phyloP scores from a whole-genome alignment of 371 early-diverging fungal genomes.

The Parasitella parasitica region DNA sequence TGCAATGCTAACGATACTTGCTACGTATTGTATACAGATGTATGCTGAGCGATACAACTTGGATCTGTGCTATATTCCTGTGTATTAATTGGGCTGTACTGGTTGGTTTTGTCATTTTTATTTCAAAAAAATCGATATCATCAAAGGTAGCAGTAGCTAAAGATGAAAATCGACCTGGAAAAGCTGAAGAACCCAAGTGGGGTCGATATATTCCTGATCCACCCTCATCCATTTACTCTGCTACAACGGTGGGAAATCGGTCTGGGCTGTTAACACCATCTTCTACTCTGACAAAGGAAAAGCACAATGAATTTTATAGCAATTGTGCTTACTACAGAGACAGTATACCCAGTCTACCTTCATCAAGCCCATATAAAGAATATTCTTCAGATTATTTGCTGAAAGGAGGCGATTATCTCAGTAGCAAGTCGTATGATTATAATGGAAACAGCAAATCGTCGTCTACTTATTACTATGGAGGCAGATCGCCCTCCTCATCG shows the following conservation, averaged over 20 bases:
- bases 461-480: background rate
- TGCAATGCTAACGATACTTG: background rate
- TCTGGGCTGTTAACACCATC: conserved; percentile 9
- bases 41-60: conserved; percentile 12
- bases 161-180: background rate
- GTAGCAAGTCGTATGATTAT: background rate
- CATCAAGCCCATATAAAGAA: background rate
- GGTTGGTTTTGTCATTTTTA: background rate
- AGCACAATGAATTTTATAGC: conserved; percentile 1
- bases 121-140: background rate
- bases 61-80: conserved; percentile 6
- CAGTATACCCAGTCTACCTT: background rate
- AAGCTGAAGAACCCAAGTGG: conserved; percentile 10
- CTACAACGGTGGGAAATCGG: background rate
- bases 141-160: background rate
- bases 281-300: background rate
- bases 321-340: background rate
- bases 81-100: conserved; percentile 9
- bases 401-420: background rate
- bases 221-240: conserved; percentile 11
- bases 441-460: background rate
- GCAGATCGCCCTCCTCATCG: background rate
- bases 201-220: conserved; percentile 23
- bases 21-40: conserved; percentile 6
- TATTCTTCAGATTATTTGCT: background rate